A percentile compares a stretch with the other conserved stretches of the same genome.
Evolutionary conservation across 306 rosid genomes (phyloP).

Genomic region (Castanea mollissima): DNA sequence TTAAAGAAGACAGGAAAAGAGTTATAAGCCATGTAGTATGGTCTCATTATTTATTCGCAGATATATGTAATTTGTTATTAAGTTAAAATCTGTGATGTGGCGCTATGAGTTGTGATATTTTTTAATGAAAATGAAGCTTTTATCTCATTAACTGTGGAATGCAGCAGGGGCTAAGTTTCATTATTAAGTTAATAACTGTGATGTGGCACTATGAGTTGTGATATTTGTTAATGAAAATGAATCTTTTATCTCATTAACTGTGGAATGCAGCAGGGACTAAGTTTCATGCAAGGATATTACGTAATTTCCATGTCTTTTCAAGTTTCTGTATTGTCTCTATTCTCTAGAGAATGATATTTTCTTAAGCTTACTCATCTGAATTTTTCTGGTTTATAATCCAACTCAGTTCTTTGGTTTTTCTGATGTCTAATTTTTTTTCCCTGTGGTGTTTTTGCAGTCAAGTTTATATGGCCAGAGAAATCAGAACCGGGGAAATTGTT

Average conservation of each 20-base stretch:
- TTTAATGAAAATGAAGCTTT: not conserved
- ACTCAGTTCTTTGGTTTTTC: not conserved
- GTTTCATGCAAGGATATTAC: not conserved
- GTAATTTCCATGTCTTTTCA: not conserved
- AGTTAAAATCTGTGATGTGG: not conserved
- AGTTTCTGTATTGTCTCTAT: not conserved
- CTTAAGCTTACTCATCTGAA: not conserved
- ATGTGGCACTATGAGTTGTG: not conserved
- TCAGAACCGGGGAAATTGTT: constrained; percentile 66
- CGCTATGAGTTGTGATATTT: not conserved
- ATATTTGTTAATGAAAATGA: not conserved
- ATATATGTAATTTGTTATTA: not conserved
- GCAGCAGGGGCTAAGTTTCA: too few relatives aligned
- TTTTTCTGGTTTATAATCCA: too few relatives aligned
- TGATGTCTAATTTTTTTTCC: not conserved
- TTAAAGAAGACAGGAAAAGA: not conserved
- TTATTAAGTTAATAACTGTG: not conserved
- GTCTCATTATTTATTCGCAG: not conserved
- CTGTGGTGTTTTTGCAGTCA: constrained; percentile 40
- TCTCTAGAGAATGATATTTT: not conserved
- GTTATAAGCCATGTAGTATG: not conserved
- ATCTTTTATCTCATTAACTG: not conserved
- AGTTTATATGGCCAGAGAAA: constrained; percentile 73
- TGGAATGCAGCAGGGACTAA: not conserved
- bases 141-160: too few relatives aligned